Evolutionary conservation across 2,329 filamentous ascomycete genomes (phyloP), one percentile per base, ranked within the genome.

Genomic region (Exophiala spinifera): DNA sequence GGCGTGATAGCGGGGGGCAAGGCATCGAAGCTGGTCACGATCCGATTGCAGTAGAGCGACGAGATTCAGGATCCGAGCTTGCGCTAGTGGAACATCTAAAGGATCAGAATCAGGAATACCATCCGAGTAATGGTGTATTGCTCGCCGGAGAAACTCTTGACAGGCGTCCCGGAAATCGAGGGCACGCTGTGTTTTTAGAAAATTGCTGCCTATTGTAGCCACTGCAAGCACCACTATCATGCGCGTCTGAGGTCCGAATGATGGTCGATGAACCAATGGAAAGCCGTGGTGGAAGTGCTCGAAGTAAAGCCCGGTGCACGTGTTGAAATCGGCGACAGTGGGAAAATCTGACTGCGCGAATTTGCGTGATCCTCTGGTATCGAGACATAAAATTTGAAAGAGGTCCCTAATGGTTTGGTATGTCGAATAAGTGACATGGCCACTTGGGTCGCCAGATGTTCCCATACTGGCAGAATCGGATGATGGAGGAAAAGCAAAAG

Each of bases 61-160:
- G 4, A 61, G 49, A 28, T 61, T 61, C 25, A 61, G 44, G 4
- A 61, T 55, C 13, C 59, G 51, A 31, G 59, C 57, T 36, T 61
- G 59, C 20, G 54, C 49, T 14, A 60, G 28, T 4, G 54, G 19
- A 15, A 60, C 31, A n/a, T 60, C 57, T 23, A 57, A 21, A 3
- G 37, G 28, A 10, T 31, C 4, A 15, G 23, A 15, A 21, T 61
- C 59, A n/a, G 47, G 47, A 7, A 21, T 15, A n/a, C 46, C 44
- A 31, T 60, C 51, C 7, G 48, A 45, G 33, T 53, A 25, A 4
- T 51, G 43, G 11, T 57, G 39, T 7, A 74, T 66, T 33, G 68
- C 69, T 31, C 72, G 67, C 14, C 72, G 69, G 44, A 74, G 61
- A 51, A 76, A 68, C 53, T 76, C 74, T 53, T 75, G 69, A 44